Evolutionary conservation across 2,329 filamentous ascomycete genomes (phyloP).

Genomic region (Beauveria sp.): DNA sequence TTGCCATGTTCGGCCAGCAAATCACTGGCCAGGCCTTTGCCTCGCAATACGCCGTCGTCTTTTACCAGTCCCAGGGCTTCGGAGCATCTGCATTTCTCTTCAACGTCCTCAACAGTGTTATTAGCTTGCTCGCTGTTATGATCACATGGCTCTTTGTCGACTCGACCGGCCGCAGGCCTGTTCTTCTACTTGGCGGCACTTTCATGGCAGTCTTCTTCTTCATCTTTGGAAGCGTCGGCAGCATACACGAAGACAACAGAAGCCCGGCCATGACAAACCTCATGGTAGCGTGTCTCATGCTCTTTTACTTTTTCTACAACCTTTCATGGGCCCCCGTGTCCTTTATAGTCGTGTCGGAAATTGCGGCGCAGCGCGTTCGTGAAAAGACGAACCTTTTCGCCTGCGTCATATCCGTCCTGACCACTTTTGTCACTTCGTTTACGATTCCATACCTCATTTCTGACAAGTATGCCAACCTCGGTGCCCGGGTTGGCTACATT

Average conservation of each 20-base stretch:
- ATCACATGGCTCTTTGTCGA: slow-evolving; percentile 21
- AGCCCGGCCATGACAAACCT: slow-evolving; percentile 5
- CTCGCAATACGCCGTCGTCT: slow-evolving; percentile 23
- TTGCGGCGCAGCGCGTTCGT: slow-evolving; percentile 19
- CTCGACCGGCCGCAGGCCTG: slow-evolving; percentile 18
- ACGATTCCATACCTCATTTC: slow-evolving; percentile 31
- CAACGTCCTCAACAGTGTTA: slow-evolving; percentile 16
- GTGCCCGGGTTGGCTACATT: slow-evolving; percentile 31
- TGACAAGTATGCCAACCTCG: slow-evolving; percentile 26
- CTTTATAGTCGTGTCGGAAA: slow-evolving; percentile 21
- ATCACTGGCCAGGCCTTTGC: slow-evolving; percentile 26
- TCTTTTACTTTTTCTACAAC: slow-evolving; percentile 19
- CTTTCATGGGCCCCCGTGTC: slow-evolving; percentile 23
- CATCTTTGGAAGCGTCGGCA: slow-evolving; percentile 17
- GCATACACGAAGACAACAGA: slow-evolving; percentile 2
- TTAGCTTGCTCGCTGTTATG: slow-evolving; percentile 13
- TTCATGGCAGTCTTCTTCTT: slow-evolving; percentile 20
- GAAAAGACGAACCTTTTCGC: slow-evolving; percentile 25
- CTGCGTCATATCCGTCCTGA: slow-evolving; percentile 21
- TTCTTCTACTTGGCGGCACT: slow-evolving; percentile 19
- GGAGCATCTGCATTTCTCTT: slow-evolving; percentile 19
- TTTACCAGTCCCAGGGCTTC: slow-evolving; percentile 23
- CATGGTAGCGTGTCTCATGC: slow-evolving; percentile 21
- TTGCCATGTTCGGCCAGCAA: slow-evolving; percentile 25
- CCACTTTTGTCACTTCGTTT: slow-evolving; percentile 27